Base-by-base conservation (phyloP, 2,329 filamentous ascomycete genomes). In the Calonectria pseudoturangicola region DNA sequence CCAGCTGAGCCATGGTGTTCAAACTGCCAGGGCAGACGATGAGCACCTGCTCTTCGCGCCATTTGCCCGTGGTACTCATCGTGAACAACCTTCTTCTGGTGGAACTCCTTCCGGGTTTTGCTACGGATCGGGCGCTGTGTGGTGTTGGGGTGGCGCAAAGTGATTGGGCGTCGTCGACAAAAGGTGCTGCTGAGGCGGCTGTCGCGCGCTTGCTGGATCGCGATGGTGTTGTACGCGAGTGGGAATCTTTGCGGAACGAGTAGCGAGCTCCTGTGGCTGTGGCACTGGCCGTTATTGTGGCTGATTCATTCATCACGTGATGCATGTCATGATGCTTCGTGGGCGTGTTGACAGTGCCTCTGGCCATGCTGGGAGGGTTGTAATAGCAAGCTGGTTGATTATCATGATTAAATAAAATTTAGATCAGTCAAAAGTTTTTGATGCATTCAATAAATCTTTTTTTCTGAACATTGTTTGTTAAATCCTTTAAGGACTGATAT, bases 1-100 rank as follows among this genome's bases (percentile, higher is more conserved):
- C 96, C 48, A 98, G 90, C 89, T 98, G 95, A 77, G 95, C 96
- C 86, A 98, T 92, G 72, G 95, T 98, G 76, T 93, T 96, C 85
- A 94, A 93, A 83, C 95, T 98, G 82, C 96, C 96, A 41, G 94
- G 93, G 84, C 93, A 93, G 85, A 96, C 92, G 83, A 96, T 85
- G 81, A 92, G 89, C 80, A 92, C 85, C 87, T 92, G 90, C 83
- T 92, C 90, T 86, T 92, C 90, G 83, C 89, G 88, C 88, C 89
- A 92, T 84, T 91, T 92, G 80, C 87, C 88, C 79, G 87, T 85
- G 74, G 89, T 88, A 82, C 84, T 86, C 76, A 92, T 92, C 66
- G 73, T 83, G 79, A 77, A 73, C 68, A 73, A 69, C 60, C 43
- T 30, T 64, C 66, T 76, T 47, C 58, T 62, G 51, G 27, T 66